Evolutionary conservation across 345 rosid species (phyloP), one percentile per base, ranked within the genome.

Genomic region (Rubroshorea leprosula): DNA sequence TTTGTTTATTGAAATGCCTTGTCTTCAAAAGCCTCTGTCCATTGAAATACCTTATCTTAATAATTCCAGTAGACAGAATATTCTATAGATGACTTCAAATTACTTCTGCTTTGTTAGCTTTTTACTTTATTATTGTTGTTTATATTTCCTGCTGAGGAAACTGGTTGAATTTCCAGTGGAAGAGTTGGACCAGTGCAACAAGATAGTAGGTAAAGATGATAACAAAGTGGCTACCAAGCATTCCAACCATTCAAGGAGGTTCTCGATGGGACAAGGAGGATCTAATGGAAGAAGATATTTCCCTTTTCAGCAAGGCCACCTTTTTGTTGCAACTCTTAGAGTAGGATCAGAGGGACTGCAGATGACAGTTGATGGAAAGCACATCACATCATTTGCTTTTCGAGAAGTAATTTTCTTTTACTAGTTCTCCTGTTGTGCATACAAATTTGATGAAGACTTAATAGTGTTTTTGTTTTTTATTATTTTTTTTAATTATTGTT

Each of bases 331-430:
- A 20, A 93, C 99, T n/a, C 78, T 93, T 49, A 70, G 99, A 68
- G 92, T 89, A 18, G 97, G 99, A 66, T 73, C 76, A 39, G 97
- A 89, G 66, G 97, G 99, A 66, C 82, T 87, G 59, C 97, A 89
- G 70, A 89, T 78, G 83, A 93, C 96, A 22, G 85, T 89, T 58
- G 99, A 93, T 68, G 99, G 99, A 66, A 93, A 89, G 82, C 96
- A 89, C 76, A 65, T 85, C 64, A 87, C 97, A 45, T 93, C 99
- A 39, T 93, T 93, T 66, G 94, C 95, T 65, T 89, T 77, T 73
- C 89, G 90, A 9, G 99, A 89, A 73, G 99, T 93, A 80, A 78
- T 38, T 60, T 63, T 75, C 62, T 63, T 57, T 60, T 44, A 14
- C 18, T 44, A 29, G 51, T 67, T 63, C 23, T n/a, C 49, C 52